Evolutionary conservation across 2,329 filamentous ascomycete species (phyloP), one percentile per base, ranked within the genome.

Genomic region (Diaporthe longicolla): DNA sequence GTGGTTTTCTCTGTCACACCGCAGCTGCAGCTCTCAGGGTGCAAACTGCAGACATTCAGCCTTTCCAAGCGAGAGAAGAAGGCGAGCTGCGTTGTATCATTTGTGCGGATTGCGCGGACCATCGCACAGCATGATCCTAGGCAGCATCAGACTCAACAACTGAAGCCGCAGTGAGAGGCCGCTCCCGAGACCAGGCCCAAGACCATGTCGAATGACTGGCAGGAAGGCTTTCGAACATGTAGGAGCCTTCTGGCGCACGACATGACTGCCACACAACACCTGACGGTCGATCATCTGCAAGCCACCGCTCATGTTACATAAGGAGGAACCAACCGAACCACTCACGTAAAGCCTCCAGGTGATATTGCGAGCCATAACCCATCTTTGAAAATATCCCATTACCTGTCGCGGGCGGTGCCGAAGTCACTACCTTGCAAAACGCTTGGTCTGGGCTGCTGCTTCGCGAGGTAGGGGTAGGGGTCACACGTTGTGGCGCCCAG

Each of bases 161-260:
- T 35, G 57, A 48, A 48, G 21, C 57, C 35, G 65, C 61, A 61
- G 35, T 54, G 57, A 40, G n/a, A 66, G 43, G 70, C 65, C 59
- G 65, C 54, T 66, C 29, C 57, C 65, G 73, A 75, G 48, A 75
- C 71, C 40, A 48, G 29, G 48, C 32, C n/a, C 32, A 40, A 74
- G 70, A 61, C 70, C 50, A 48, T 54, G 52, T 29, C 70, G 61
- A 72, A 54, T 59, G 63, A 74, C 63, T 72, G 70, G 54, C 54
- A 55, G 63, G 43, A 57, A 50, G 55, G 15, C 45, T 57, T 54
- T 72, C 37, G 55, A 73, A 59, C 37, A 58, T 72, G 73, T 52
- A 50, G 61, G 45, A 68, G 72, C 59, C 61, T 73, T 75, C 73
- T 73, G 70, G 50, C 65, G 50, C 73, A 75, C 73, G 29, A 61